Percentiles rank a stretch among this genome's conserved stretches.
These are phyloP conservation scores for Starmerella riodocensis DNA, from an alignment of 805 yeast species.

Conservation along the genomic window DNA sequence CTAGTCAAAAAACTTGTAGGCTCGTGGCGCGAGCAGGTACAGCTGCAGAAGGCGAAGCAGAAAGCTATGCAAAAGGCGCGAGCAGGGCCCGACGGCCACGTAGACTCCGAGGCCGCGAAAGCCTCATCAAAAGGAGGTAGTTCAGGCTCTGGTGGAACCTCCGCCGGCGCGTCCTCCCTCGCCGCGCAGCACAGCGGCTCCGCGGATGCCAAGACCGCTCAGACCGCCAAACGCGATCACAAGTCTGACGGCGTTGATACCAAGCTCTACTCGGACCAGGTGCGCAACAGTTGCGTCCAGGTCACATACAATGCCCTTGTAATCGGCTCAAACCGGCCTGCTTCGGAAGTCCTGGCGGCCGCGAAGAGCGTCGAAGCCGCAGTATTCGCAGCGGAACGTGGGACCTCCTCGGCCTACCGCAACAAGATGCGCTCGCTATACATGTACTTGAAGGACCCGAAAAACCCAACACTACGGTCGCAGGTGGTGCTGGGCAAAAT, in stretches of 20 bases:
- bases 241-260: conserved; percentile 69
- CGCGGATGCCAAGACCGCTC: conserved; percentile 11
- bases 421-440: conserved; percentile 76
- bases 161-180: neutral
- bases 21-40: conserved; percentile 82
- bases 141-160: neutral
- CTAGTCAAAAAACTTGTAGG: conserved; percentile 73
- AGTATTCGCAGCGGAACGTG: conserved; percentile 47
- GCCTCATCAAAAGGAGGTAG: neutral
- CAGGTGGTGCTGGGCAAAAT: conserved; percentile 58
- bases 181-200: neutral
- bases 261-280: conserved; percentile 54
- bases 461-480: conserved; percentile 71
- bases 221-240: conserved; percentile 33
- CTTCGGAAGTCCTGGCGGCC: conserved; percentile 46
- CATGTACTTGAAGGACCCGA: conserved; percentile 76
- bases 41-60: conserved; percentile 25
- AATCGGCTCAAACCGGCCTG: conserved; percentile 50
- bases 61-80: conserved; percentile 3
- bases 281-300: conserved; percentile 71
- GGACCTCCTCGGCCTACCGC: conserved; percentile 47
- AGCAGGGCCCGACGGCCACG: neutral
- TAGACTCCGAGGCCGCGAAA: neutral
- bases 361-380: conserved; percentile 64
- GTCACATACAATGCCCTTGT: conserved; percentile 86